These are phyloP conservation scores for Skeletonema tropicum DNA, from an alignment of 108 stramenopile species.

Conservation along the genomic window DNA sequence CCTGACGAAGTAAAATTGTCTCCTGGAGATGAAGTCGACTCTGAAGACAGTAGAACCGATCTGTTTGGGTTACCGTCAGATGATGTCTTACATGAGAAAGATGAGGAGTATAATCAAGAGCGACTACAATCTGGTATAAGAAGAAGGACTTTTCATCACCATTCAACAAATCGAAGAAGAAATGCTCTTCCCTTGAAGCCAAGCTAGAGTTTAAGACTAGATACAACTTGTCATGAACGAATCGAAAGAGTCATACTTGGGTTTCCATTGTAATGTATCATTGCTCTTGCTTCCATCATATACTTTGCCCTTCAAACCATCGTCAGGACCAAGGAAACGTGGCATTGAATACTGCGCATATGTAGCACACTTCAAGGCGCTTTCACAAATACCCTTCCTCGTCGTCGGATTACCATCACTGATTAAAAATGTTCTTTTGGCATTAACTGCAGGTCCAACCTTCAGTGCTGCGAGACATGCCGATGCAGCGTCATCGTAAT, in stretches of 20 bases:
- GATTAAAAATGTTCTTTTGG: constrained; percentile 66
- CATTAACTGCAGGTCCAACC: constrained; percentile 46
- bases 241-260: constrained; percentile 80
- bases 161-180: not conserved
- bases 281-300: constrained; percentile 83
- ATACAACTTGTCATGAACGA: constrained; percentile 63
- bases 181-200: not conserved
- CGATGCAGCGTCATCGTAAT: constrained; percentile 89
- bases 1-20: constrained; percentile 26
- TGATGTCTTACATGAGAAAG: not conserved
- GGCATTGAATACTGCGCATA: constrained; percentile 68
- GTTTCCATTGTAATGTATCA: constrained; percentile 69
- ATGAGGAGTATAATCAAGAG: not conserved
- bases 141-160: constrained; percentile 1
- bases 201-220: not conserved
- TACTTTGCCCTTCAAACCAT: constrained; percentile 67
- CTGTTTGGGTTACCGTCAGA: not conserved
- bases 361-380: constrained; percentile 59
- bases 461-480: constrained; percentile 70
- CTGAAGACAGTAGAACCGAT: constrained; percentile 55
- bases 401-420: constrained; percentile 87
- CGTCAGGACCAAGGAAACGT: constrained; percentile 58
- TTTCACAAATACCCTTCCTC: constrained; percentile 79
- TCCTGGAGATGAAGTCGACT: constrained; percentile 52
- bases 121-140: not conserved